Conservation (phyloP, 805 yeast species). For the Kluyveromyces aestuarii region DNA sequence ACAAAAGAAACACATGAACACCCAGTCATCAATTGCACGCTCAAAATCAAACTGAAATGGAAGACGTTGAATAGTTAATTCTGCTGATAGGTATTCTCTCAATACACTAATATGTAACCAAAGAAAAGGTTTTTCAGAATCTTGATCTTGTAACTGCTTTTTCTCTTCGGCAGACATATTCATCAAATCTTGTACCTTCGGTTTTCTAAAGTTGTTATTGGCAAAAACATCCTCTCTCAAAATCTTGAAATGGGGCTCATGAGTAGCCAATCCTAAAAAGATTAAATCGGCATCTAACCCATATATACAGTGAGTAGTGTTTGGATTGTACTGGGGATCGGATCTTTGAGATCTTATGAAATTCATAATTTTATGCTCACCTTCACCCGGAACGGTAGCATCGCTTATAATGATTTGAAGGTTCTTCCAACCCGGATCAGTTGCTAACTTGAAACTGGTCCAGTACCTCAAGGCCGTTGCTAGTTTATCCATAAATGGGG, state of each 20-base stretch:
- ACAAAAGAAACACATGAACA: constrained; percentile 95
- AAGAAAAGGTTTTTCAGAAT: constrained; percentile 66
- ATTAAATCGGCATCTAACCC: constrained; percentile 98
- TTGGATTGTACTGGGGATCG: constrained; percentile 81
- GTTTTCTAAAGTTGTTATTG: constrained; percentile 40
- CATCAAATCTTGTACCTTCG: constrained; percentile 22
- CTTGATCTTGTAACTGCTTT: constrained; percentile 27
- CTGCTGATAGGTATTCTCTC: constrained; percentile 81
- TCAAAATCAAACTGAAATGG: constrained; percentile 79
- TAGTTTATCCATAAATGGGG: constrained; percentile 91
- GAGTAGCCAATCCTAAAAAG: constrained; percentile 92
- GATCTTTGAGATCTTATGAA: constrained; percentile 85
- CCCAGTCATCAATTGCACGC: constrained; percentile 97
- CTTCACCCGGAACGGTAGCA: constrained; percentile 98
- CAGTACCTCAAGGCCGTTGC: constrained; percentile 81
- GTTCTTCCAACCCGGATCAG: constrained; percentile 90
- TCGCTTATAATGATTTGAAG: constrained; percentile 87
- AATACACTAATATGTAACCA: constrained; percentile 88
- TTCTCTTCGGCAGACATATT: constrained; percentile 54
- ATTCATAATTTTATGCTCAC: constrained; percentile 97
- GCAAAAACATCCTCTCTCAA: constrained; percentile 96
- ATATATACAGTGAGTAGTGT: constrained; percentile 91
- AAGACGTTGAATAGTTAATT: constrained; percentile 59
- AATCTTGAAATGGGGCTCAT: constrained; percentile 92
- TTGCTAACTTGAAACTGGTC: constrained; percentile 80